Evolutionary conservation across 75 land plant species (phyloP).

Genomic region (Pinus tabuliformis): DNA sequence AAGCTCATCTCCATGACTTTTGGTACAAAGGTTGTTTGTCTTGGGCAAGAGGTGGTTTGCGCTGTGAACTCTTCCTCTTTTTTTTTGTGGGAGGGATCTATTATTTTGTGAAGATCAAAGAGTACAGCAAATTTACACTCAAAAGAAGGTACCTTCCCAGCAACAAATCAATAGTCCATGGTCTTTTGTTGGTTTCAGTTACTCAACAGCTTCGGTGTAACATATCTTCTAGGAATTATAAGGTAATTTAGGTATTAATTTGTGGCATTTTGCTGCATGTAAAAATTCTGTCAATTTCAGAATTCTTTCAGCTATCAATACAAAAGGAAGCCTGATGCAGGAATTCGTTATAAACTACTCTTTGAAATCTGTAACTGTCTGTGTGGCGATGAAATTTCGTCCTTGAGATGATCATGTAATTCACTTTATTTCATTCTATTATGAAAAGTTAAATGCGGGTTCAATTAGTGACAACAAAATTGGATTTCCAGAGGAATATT

Average conservation of each 20-base stretch:
- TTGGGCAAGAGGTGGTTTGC: not conserved
- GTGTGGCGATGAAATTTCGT: not conserved
- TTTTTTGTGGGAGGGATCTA: conserved; percentile 7
- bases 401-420: conserved; percentile 1
- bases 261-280: conserved; percentile 10
- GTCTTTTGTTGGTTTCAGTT: not conserved
- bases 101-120: conserved; percentile 3
- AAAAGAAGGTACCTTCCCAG: not conserved
- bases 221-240: conserved; percentile 2
- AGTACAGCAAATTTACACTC: not conserved
- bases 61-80: not conserved
- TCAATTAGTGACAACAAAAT: not conserved
- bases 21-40: not conserved
- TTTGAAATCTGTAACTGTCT: conserved; percentile 2
- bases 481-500: no score
- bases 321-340: conserved; percentile 8
- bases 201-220: not conserved
- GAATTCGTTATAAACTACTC: not conserved
- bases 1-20: conserved; percentile 10
- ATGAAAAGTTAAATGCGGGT: not conserved
- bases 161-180: not conserved
- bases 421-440: not conserved
- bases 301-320: conserved; percentile 8
- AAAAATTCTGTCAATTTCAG: conserved; percentile 2
- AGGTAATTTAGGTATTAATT: conserved; percentile 1